These are phyloP conservation scores for Hypoxylon sp. DNA, from an alignment of 2,329 filamentous ascomycete species.

Conservation along the genomic window DNA sequence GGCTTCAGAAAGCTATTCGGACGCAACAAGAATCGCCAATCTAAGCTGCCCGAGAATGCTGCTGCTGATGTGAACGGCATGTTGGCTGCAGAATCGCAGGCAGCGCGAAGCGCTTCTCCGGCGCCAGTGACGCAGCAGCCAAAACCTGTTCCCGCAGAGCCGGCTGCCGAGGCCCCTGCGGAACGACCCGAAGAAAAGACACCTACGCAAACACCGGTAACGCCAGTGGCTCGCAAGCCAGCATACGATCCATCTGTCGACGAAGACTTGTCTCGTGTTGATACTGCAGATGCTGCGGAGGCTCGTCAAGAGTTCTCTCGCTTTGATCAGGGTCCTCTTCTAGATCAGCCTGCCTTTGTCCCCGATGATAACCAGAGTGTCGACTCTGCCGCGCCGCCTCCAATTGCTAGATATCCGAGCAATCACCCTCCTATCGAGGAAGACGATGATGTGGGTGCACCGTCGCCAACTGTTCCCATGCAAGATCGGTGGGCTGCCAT, in stretches of 20 bases:
- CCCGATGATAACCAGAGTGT: constrained; percentile 69
- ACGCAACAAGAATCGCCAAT: constrained; percentile 72
- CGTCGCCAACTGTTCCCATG: constrained; percentile 57
- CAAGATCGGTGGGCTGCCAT: constrained; percentile 96
- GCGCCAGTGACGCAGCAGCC: constrained; percentile 48
- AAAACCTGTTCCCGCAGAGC: constrained; percentile 47
- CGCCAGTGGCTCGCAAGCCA: constrained; percentile 52
- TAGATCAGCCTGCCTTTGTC: constrained; percentile 87
- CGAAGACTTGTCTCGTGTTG: constrained; percentile 70
- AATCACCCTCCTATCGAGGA: constrained; percentile 40
- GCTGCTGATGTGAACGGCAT: constrained; percentile 66
- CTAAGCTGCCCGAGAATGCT: constrained; percentile 70
- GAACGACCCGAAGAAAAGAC: constrained; percentile 50
- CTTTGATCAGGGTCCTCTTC: constrained; percentile 91
- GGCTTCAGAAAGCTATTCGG: constrained; percentile 77
- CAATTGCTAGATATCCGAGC: constrained; percentile 63
- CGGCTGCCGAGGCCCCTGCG: constrained; percentile 47
- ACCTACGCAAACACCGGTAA: constrained; percentile 50
- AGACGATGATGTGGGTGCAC: constrained; percentile 53
- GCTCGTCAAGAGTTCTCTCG: constrained; percentile 73
- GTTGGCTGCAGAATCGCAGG: constrained; percentile 60
- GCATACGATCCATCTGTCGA: constrained; percentile 63
- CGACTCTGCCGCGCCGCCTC: constrained; percentile 66
- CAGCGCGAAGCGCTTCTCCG: constrained; percentile 51
- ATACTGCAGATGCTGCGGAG: constrained; percentile 71